phyloP scores from a whole-genome alignment of 768 basidiomycete genomes.

The Auricularia cornea region DNA sequence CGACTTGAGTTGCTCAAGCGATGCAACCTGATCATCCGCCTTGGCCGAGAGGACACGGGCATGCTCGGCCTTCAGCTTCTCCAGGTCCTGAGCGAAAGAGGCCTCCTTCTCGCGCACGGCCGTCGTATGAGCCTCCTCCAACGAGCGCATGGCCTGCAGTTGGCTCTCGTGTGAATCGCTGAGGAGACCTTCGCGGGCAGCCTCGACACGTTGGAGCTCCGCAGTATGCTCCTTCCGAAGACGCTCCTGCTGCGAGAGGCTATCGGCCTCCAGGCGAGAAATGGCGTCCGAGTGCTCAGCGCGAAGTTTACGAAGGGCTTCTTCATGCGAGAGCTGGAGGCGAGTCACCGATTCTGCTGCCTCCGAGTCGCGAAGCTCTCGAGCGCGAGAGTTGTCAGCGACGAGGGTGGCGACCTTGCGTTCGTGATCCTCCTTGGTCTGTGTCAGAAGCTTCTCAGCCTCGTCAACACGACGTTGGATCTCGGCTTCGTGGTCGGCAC shows the following conservation, averaged over 20 bases:
- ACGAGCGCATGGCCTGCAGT: slow-evolving; percentile 47
- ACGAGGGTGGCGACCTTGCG: slow-evolving; percentile 37
- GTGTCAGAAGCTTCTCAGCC: slow-evolving; percentile 41
- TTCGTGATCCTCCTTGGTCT: slow-evolving; percentile 47
- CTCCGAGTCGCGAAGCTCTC: slow-evolving; percentile 57
- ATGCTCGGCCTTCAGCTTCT: slow-evolving; percentile 59
- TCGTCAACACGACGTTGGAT: slow-evolving; percentile 48
- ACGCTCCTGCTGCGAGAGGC: slow-evolving; percentile 55
- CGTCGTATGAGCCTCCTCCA: slow-evolving; percentile 66
- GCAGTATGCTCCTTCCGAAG: slow-evolving; percentile 69
- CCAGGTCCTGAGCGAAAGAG: slow-evolving; percentile 55
- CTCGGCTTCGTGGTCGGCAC: slow-evolving; percentile 43
- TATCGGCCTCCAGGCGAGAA: slow-evolving; percentile 35
- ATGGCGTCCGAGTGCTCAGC: slow-evolving; percentile 44
- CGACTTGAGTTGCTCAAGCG: slow-evolving; percentile 23
- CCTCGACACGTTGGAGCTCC: slow-evolving; percentile 65
- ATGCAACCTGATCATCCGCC: slow-evolving; percentile 48
- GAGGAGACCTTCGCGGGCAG: slow-evolving; percentile 63
- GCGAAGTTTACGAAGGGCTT: slow-evolving; percentile 69
- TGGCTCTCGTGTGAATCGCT: slow-evolving; percentile 67
- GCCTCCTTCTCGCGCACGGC: slow-evolving; percentile 60
- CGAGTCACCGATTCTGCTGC: slow-evolving; percentile 48
- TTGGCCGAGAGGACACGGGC: slow-evolving; percentile 41
- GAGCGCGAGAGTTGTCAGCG: slow-evolving; percentile 44
- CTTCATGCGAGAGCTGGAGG: slow-evolving; percentile 77